Base-by-base conservation (phyloP, 2,329 filamentous ascomycete species). In the Neopestalotiopsis sp. region DNA sequence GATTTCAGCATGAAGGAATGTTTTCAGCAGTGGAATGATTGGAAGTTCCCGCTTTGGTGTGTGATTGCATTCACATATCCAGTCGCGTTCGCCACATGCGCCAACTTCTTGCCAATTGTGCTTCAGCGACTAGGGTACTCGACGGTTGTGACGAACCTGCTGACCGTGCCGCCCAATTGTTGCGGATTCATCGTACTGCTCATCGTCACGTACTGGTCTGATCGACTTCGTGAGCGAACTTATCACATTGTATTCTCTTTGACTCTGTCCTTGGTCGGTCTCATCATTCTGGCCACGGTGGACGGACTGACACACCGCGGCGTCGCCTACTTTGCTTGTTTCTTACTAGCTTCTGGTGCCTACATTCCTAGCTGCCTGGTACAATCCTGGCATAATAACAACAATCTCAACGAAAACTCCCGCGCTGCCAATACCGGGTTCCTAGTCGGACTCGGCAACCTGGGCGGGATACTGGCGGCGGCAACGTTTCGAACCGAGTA, bases 341-440 rank as follows among this genome's bases (percentile, higher is more conserved):
- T 87, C 68, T 75, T 87, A 3, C 76, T 87, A 66, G 81, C 83
- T 1, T 72, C 76, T 0, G 81, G 81, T 28, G 79, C 84, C 1
- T 87, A 85, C 70, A 84, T 85, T 14, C 81, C 83, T 0, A 81
- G 80, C 4, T 82, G 81, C 66, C 75, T 87, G n/a, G 80, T 86
- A 4, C 81, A 86, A 69, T 79, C 80, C 1, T 86, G 85, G 85
- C 80, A 86, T 69, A 87, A 87, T 68, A 87, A 86, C 70, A 87
- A 87, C 72, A 86, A 85, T 57, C 75, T 85, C 7, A 81, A 83
- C 30, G 85, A 88, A 75, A 86, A 82, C 58, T 80, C 78, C 0
- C 80, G 85, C 0, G 84, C 85, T 5, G 83, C 84, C 0, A 85
- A 82, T 10, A 86, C 83, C 1, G 85, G 82, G 0, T 74, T 86